These are phyloP conservation scores for Fusarium denticulatum DNA, from an alignment of 2,329 filamentous ascomycete species.

Conservation along the genomic window DNA sequence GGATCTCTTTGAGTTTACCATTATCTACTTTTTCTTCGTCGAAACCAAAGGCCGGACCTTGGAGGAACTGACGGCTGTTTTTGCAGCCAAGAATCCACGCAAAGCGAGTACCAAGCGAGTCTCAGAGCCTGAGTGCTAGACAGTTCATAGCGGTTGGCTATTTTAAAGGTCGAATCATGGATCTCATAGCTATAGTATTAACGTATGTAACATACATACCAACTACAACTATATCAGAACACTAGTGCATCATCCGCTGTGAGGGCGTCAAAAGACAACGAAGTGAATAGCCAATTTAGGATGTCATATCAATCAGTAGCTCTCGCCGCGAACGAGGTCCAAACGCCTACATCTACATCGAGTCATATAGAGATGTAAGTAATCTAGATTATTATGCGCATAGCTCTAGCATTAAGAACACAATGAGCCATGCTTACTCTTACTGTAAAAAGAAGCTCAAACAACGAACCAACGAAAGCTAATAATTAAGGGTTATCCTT, in stretches of 20 bases:
- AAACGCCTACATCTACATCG: too few relatives aligned
- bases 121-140: background rate
- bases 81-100: background rate
- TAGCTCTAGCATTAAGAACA: rapidly evolving
- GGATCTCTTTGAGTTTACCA: background rate
- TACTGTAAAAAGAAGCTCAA: too few relatives aligned
- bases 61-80: background rate
- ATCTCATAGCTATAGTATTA: background rate
- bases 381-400: rapidly evolving
- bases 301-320: rapidly evolving
- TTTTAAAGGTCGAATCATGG: rapidly evolving
- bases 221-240: background rate
- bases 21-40: background rate
- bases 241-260: background rate
- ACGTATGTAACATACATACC: too few relatives aligned
- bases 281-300: background rate
- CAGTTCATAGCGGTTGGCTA: rapidly evolving
- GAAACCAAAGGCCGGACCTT: background rate
- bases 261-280: background rate
- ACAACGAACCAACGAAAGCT: rapidly evolving
- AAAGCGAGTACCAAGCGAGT: background rate
- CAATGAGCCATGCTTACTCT: too few relatives aligned
- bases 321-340: rapidly evolving
- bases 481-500: too few relatives aligned
- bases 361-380: too few relatives aligned